phyloP scores from a whole-genome alignment of 1,139 yeast species.

The Hemisphaericaspora xylanilytica region DNA sequence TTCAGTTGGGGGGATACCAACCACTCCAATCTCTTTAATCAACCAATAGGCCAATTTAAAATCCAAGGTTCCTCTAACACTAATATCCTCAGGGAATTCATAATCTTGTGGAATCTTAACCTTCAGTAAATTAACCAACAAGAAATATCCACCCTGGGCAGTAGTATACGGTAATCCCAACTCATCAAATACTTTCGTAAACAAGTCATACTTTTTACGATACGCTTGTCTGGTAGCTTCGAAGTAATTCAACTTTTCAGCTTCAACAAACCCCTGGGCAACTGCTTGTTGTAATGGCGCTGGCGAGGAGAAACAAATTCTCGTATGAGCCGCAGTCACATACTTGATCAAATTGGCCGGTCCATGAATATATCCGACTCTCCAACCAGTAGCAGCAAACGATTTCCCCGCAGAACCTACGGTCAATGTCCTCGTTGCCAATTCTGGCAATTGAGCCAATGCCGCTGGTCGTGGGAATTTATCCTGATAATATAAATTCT shows the following conservation, averaged over 20 bases:
- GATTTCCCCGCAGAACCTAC: conserved; percentile 98
- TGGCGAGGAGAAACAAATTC: conserved; percentile 87
- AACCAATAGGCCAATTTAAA: conserved; percentile 91
- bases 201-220: conserved; percentile 63
- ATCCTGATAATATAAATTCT: conserved; percentile 70
- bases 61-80: conserved; percentile 67
- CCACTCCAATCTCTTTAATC: conserved; percentile 88
- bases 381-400: conserved; percentile 98
- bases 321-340: conserved; percentile 86
- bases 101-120: conserved; percentile 75
- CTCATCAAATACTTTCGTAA: conserved; percentile 78
- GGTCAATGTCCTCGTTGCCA: conserved; percentile 74
- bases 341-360: conserved; percentile 76
- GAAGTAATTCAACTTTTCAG: conserved; percentile 64
- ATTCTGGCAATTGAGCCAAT: conserved; percentile 63
- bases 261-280: conserved; percentile 67
- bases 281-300: conserved; percentile 95
- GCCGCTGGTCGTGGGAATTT: conserved; percentile 82
- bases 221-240: conserved; percentile 66
- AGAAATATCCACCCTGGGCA: conserved; percentile 92
- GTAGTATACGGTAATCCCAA: conserved; percentile 82
- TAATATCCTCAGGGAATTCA: conserved; percentile 67
- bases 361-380: conserved; percentile 94
- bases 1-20: conserved; percentile 95
- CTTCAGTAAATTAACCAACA: conserved; percentile 81